Evolutionary conservation across 495 filamentous ascomycete genomes (phyloP).

Genomic region (Xylaria sp.): DNA sequence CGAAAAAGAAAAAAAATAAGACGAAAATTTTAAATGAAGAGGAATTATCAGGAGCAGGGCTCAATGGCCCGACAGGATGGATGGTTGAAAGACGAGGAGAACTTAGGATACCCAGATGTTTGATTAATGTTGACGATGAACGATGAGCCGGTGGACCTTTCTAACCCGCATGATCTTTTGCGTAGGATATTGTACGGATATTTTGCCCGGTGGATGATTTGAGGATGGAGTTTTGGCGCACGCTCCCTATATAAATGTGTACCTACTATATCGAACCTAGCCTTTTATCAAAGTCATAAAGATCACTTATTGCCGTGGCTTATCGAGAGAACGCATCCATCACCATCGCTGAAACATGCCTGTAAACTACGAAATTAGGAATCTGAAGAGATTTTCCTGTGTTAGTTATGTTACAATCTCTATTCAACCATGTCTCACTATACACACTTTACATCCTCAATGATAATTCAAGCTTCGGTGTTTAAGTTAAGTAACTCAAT

Average conservation of each 20-base stretch:
- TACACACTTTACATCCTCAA: neutral
- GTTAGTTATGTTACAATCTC: neutral
- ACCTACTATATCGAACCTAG: conserved; percentile 5
- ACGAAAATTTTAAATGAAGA: too few relatives aligned
- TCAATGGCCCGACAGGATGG: neutral
- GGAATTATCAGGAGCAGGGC: neutral
- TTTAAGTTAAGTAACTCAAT: neutral
- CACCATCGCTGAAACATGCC: neutral
- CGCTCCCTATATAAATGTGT: conserved; percentile 6
- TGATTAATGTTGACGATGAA: conserved; percentile 21
- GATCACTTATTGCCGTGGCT: neutral
- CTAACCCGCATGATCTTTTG: neutral
- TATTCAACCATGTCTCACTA: neutral
- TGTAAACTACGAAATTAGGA: neutral
- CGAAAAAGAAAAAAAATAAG: neutral
- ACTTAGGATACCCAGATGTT: conserved; percentile 16
- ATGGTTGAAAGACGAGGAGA: conserved; percentile 14
- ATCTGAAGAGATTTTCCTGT: neutral
- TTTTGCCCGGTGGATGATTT: neutral
- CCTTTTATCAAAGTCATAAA: conserved; percentile 4
- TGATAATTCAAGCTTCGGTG: neutral
- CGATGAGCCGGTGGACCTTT: neutral
- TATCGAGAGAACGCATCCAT: neutral
- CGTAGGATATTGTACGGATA: conserved; percentile 14
- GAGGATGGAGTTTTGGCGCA: conserved; percentile 23